Percentiles rank a stretch among this genome's conserved stretches.
Conservation (phyloP, 805 yeast genomes). For the Candida boidinii region DNA sequence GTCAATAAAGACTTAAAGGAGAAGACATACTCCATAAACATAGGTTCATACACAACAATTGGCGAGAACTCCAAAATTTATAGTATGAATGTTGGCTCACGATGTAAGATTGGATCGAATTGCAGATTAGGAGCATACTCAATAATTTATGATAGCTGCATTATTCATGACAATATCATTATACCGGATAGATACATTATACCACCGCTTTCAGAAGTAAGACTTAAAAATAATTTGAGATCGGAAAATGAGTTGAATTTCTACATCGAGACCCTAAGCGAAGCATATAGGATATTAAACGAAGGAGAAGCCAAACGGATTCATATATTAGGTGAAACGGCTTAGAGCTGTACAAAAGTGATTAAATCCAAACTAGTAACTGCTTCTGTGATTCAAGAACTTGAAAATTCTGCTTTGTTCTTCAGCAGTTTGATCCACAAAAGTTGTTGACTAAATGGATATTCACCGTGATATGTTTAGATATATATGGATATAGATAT, state of each 20-base stretch:
- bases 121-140: slow-evolving; percentile 30
- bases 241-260: slow-evolving; percentile 1
- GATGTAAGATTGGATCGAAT: slow-evolving; percentile 37
- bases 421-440: too few species aligned
- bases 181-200: slow-evolving; percentile 35
- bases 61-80: slow-evolving; percentile 26
- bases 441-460: too few species aligned
- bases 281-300: slow-evolving; percentile 19
- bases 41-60: slow-evolving; percentile 40
- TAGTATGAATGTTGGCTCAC: slow-evolving; percentile 35
- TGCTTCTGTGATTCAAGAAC: too few species aligned
- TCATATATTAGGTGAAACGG: too few species aligned
- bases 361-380: too few species aligned
- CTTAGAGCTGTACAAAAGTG: too few species aligned
- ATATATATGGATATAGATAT: too few species aligned
- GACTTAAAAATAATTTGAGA: too few species aligned
- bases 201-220: slow-evolving; percentile 45
- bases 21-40: slow-evolving; percentile 21
- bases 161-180: slow-evolving; percentile 30
- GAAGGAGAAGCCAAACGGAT: slow-evolving; percentile 10
- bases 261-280: slow-evolving; percentile 12
- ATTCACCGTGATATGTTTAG: too few species aligned
- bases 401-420: too few species aligned
- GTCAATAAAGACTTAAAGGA: slow-evolving; percentile 1
- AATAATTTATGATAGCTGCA: slow-evolving; percentile 43